phyloP scores from a whole-genome alignment of 768 basidiomycete genomes.

The Coprinopsis strossmayeri region DNA sequence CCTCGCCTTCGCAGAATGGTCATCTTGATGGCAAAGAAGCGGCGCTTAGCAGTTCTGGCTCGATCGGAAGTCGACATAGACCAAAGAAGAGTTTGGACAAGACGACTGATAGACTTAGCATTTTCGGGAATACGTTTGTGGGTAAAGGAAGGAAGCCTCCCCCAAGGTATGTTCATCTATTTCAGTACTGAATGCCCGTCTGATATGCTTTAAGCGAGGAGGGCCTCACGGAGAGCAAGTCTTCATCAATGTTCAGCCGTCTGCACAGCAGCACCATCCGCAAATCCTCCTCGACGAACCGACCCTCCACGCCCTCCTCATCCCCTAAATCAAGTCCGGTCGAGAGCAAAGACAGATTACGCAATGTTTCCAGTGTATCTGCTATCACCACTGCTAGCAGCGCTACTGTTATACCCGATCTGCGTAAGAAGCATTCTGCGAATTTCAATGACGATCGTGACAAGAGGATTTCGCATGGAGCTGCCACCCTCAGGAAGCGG shows the following conservation, averaged over 20 bases:
- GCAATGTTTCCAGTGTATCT: not conserved
- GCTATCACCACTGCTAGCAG: slow-evolving; percentile 1
- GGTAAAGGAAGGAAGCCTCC: slow-evolving; percentile 75
- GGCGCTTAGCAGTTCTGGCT: slow-evolving; percentile 6
- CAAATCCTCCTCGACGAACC: slow-evolving; percentile 36
- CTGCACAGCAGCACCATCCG: slow-evolving; percentile 34
- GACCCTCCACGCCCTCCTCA: slow-evolving; percentile 27
- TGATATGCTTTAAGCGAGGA: slow-evolving; percentile 8
- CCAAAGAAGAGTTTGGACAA: slow-evolving; percentile 47
- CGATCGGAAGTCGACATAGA: slow-evolving; percentile 29
- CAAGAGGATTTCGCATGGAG: not conserved
- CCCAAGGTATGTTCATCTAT: slow-evolving; percentile 42
- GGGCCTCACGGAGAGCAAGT: slow-evolving; percentile 27
- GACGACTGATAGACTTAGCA: slow-evolving; percentile 62
- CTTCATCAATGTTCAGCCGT: slow-evolving; percentile 37
- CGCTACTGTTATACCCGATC: not conserved
- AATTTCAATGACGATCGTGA: slow-evolving; percentile 18
- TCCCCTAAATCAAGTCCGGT: slow-evolving; percentile 15
- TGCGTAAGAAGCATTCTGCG: slow-evolving; percentile 14
- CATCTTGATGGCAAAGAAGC: slow-evolving; percentile 26
- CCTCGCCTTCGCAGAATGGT: slow-evolving; percentile 10
- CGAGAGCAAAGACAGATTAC: slow-evolving; percentile 1
- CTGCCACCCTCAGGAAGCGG: slow-evolving; percentile 47
- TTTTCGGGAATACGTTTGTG: slow-evolving; percentile 68
- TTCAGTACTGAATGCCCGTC: not conserved